A percentile compares a stretch with the other conserved stretches of the same genome.
Evolutionary conservation across 2,329 filamentous ascomycete species (phyloP).

Genomic region (Penicillium sp.): DNA sequence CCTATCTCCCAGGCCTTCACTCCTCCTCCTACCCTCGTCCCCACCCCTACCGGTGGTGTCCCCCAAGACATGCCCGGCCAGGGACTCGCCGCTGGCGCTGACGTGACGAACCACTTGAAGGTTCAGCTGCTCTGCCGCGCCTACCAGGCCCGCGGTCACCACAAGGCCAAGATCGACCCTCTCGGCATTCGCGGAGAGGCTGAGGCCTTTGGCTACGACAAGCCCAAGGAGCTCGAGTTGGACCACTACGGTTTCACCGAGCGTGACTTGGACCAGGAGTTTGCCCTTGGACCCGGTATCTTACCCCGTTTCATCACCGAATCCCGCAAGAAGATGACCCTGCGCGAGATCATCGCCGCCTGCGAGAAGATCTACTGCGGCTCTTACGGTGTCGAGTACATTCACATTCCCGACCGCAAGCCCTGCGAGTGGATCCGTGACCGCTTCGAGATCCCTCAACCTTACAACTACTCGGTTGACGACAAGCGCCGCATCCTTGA

Average conservation of each 20-base stretch:
- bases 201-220: conserved; percentile 72
- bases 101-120: conserved; percentile 93
- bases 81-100: conserved; percentile 61
- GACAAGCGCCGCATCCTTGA: conserved; percentile 97
- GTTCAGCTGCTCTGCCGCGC: conserved; percentile 94
- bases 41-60: conserved; percentile 68
- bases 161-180: conserved; percentile 96
- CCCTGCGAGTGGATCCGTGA: conserved; percentile 98
- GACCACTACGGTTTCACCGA: conserved; percentile 94
- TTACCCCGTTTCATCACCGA: conserved; percentile 86
- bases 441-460: conserved; percentile 82
- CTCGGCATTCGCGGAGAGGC: conserved; percentile 83
- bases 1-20: conserved; percentile 95
- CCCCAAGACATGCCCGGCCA: conserved; percentile 62
- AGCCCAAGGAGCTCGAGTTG: conserved; percentile 84
- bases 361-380: conserved; percentile 96
- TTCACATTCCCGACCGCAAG: conserved; percentile 93
- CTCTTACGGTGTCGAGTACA: conserved; percentile 96
- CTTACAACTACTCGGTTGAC: conserved; percentile 95
- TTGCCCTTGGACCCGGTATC: conserved; percentile 85
- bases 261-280: conserved; percentile 85
- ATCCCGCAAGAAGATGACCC: conserved; percentile 84
- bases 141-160: conserved; percentile 94
- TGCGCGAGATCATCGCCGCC: conserved; percentile 83
- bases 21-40: conserved; percentile 83